Evolutionary conservation across 441 rosid species (phyloP).

Genomic region (Hura crepitans): DNA sequence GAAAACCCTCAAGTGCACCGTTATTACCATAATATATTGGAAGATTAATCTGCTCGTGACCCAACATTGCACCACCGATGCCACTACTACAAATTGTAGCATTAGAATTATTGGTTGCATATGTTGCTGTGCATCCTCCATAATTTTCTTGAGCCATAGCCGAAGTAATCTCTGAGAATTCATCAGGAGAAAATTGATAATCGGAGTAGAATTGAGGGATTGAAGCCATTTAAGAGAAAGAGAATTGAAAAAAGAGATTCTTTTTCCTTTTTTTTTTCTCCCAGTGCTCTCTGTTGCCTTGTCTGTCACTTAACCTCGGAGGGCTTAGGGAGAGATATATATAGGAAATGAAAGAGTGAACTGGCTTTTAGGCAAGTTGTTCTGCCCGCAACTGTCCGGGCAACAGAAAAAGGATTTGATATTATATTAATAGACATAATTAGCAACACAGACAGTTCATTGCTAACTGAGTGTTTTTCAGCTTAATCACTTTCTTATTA

Average conservation of each 20-base stretch:
- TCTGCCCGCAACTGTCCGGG: constrained; percentile 25
- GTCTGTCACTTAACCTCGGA: constrained; percentile 20
- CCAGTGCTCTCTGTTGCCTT: background rate
- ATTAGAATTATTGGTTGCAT: constrained; percentile 13
- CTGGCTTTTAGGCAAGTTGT: constrained; percentile 27
- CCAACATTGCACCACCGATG: constrained; percentile 27
- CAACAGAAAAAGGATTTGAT: constrained; percentile 8
- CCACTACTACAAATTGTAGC: constrained; percentile 28
- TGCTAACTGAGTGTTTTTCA: constrained; percentile 10
- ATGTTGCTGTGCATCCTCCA: background rate
- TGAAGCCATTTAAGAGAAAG: constrained; percentile 42
- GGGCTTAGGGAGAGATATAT: constrained; percentile 14
- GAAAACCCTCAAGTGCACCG: constrained; percentile 14
- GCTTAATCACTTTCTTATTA: background rate
- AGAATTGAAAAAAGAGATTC: background rate
- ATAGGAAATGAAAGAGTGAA: constrained; percentile 17
- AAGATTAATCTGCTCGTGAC: constrained; percentile 21
- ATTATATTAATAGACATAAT: constrained; percentile 14
- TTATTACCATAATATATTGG: constrained; percentile 20
- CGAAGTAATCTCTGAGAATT: constrained; percentile 35
- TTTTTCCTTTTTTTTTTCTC: background rate
- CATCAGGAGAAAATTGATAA: constrained; percentile 38
- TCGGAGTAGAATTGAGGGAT: constrained; percentile 43
- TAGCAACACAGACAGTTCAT: constrained; percentile 13
- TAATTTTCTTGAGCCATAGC: constrained; percentile 15